Evolutionary conservation across 2,329 filamentous ascomycete species (phyloP).

Genomic region (Sordariomycetes sp.): DNA sequence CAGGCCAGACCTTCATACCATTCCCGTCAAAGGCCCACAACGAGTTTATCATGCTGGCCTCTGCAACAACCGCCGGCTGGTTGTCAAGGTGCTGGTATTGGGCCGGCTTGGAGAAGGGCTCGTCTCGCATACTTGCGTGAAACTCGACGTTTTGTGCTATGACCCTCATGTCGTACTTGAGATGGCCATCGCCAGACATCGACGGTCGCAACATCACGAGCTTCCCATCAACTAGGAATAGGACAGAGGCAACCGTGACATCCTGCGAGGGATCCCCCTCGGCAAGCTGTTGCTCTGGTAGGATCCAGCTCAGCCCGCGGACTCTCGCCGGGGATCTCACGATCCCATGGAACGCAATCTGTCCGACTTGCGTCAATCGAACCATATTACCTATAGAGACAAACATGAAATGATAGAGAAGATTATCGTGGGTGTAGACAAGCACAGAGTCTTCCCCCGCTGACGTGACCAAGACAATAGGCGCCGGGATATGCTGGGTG

Average conservation of each 20-base stretch:
- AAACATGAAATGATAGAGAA: slow-evolving; percentile 90
- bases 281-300: slow-evolving; percentile 78
- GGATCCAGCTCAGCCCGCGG: slow-evolving; percentile 85
- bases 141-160: slow-evolving; percentile 95
- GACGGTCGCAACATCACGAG: slow-evolving; percentile 84
- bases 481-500: slow-evolving; percentile 63
- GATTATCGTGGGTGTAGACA: slow-evolving; percentile 94
- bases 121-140: slow-evolving; percentile 84
- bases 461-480: slow-evolving; percentile 79
- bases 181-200: slow-evolving; percentile 63
- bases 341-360: slow-evolving; percentile 95
- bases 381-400: slow-evolving; percentile 55
- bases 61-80: slow-evolving; percentile 1
- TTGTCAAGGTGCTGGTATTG: neutral
- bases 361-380: slow-evolving; percentile 81
- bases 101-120: slow-evolving; percentile 29
- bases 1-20: slow-evolving; percentile 77
- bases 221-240: slow-evolving; percentile 96
- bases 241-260: slow-evolving; percentile 80
- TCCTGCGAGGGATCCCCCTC: slow-evolving; percentile 94
- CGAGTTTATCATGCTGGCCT: slow-evolving; percentile 55
- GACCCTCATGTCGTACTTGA: slow-evolving; percentile 98
- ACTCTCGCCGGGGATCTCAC: slow-evolving; percentile 88
- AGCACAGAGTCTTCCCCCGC: slow-evolving; percentile 90
- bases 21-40: slow-evolving; percentile 90